Evolutionary conservation across 345 rosid genomes (phyloP).

Genomic region (Euphorbia tirucalli): DNA sequence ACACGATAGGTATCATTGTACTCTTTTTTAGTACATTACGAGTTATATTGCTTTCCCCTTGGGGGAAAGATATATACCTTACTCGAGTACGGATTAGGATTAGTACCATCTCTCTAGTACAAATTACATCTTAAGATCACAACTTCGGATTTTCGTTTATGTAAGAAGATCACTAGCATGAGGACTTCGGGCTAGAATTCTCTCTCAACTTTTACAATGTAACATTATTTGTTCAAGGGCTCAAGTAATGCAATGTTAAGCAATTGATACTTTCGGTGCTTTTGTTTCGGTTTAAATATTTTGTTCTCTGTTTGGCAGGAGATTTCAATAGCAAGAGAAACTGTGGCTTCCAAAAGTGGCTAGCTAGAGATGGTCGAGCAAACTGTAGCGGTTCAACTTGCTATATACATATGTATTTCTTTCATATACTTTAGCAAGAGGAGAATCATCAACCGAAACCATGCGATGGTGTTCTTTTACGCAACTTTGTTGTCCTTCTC

Average conservation of each 20-base stretch:
- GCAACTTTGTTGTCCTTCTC: background rate
- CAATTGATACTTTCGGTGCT: no score
- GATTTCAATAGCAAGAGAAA: slow-evolving; percentile 35
- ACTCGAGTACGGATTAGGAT: background rate
- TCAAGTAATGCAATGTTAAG: no score
- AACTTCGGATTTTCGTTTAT: background rate
- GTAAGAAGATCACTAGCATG: background rate
- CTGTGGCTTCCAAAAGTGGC: slow-evolving; percentile 19
- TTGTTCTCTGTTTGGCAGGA: slow-evolving; percentile 34
- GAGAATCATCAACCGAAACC: background rate
- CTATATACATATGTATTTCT: background rate
- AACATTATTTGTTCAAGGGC: no score
- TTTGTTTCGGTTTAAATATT: background rate
- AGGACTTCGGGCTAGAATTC: background rate
- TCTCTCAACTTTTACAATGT: no score
- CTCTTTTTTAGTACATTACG: no score
- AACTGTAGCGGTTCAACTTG: background rate
- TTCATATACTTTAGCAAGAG: background rate
- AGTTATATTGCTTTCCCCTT: background rate
- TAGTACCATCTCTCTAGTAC: background rate
- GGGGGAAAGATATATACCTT: background rate
- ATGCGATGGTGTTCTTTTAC: background rate
- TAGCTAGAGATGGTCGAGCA: slow-evolving; percentile 5
- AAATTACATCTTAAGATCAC: background rate
- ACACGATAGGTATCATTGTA: no score